A percentile compares a stretch with the other conserved stretches of the same genome.
These are phyloP conservation scores for Arthrobotrys musiformis DNA, from an alignment of 2,329 filamentous ascomycete species.

Conservation along the genomic window DNA sequence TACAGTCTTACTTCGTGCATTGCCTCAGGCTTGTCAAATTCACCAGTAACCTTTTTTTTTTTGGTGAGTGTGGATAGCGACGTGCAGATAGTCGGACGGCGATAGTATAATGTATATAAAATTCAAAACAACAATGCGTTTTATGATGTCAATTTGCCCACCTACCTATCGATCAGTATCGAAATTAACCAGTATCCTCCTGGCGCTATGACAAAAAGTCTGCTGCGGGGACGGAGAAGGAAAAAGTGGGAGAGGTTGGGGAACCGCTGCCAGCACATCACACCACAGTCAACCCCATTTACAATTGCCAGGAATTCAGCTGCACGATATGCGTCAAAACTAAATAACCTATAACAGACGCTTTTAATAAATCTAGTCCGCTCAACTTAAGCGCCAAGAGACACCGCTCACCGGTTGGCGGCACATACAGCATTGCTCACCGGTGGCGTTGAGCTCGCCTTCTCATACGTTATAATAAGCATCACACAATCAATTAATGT, in stretches of 20 bases:
- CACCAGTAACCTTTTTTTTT: too few relatives aligned
- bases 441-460: not conserved
- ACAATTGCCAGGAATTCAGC: not conserved
- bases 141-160: not conserved
- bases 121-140: not conserved
- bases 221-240: not conserved
- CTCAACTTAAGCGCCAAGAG: not conserved
- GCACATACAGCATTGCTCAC: not conserved
- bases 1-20: not conserved
- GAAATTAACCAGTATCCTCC: not conserved
- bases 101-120: not conserved
- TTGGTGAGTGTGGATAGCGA: too few relatives aligned
- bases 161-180: not conserved
- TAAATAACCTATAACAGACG: slow-evolving; percentile 6
- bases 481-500: not conserved
- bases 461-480: not conserved
- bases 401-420: not conserved
- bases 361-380: not conserved
- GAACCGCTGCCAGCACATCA: slow-evolving; percentile 18
- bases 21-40: not conserved
- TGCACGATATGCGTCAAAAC: not conserved
- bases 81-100: not conserved
- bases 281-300: slow-evolving; percentile 5
- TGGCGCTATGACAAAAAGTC: not conserved
- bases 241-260: slow-evolving; percentile 10